Conservation (phyloP, 169 alveolate species). For the Besnoitia besnoiti region DNA sequence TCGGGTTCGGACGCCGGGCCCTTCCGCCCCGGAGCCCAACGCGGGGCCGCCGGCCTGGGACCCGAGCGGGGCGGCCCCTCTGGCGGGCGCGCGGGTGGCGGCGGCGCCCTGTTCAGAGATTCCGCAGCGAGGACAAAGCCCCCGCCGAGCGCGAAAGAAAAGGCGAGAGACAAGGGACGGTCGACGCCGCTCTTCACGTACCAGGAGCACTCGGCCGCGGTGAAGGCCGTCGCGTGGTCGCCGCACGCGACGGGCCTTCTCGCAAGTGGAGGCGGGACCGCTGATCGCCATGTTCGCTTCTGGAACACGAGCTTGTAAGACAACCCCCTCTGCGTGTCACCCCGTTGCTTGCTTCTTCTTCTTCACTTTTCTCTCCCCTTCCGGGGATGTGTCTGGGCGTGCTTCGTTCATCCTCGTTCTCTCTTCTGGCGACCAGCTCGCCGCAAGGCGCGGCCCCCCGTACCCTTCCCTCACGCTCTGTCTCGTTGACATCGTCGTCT, state of each 20-base stretch:
- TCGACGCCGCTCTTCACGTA: conserved; percentile 68
- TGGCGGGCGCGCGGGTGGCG: background rate
- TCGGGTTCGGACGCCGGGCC: background rate
- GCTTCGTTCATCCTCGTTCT: too few species aligned
- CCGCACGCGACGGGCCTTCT: conserved; percentile 94
- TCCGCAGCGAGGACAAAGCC: too few species aligned
- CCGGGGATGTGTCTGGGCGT: too few species aligned
- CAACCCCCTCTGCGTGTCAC: too few species aligned
- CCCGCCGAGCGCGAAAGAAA: conserved; percentile 3
- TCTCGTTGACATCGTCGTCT: background rate
- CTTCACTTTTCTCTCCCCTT: too few species aligned
- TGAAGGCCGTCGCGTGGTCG: conserved; percentile 95
- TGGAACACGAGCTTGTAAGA: conserved; percentile 88
- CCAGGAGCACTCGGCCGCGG: conserved; percentile 75
- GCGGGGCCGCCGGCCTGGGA: background rate
- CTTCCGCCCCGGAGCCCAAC: background rate
- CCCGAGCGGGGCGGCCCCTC: background rate
- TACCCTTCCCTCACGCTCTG: too few species aligned
- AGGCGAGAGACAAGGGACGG: conserved; percentile 16
- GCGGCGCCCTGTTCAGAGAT: background rate
- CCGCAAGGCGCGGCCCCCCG: too few species aligned
- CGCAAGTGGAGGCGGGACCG: conserved; percentile 98
- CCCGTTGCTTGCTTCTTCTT: background rate
- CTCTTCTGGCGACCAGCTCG: too few species aligned
- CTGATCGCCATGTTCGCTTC: conserved; percentile 95